These are phyloP conservation scores for Trichomonascus vanleenenianus DNA, from an alignment of 805 yeast genomes.

Conservation along the genomic window DNA sequence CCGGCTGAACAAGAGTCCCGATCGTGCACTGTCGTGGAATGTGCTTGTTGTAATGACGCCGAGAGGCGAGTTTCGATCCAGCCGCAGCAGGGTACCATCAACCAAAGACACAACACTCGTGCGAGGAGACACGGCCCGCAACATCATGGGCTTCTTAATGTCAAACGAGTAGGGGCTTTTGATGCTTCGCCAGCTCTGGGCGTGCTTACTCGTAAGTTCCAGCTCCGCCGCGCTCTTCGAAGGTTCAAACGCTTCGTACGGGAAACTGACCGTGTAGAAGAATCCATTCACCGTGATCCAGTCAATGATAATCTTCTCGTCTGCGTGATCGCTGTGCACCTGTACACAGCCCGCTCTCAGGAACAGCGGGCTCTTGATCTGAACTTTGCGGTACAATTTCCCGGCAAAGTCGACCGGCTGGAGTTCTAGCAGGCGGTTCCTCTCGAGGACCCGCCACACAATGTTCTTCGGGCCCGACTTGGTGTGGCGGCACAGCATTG, in stretches of 20 bases:
- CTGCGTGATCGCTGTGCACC: slow-evolving; percentile 27
- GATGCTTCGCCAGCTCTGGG: slow-evolving; percentile 50
- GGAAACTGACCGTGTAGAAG: slow-evolving; percentile 42
- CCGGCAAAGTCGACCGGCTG: slow-evolving; percentile 12
- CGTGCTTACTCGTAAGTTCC: slow-evolving; percentile 20
- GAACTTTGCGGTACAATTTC: slow-evolving; percentile 29
- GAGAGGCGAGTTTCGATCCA: slow-evolving; percentile 23
- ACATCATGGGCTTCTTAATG: slow-evolving; percentile 45
- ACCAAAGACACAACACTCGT: slow-evolving; percentile 51
- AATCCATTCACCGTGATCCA: slow-evolving; percentile 44
- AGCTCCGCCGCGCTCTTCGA: slow-evolving; percentile 4
- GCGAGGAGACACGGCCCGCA: slow-evolving; percentile 39
- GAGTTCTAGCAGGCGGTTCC: slow-evolving; percentile 13
- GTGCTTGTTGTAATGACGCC: slow-evolving; percentile 33
- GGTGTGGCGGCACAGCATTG: not conserved
- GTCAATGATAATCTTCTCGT: slow-evolving; percentile 39
- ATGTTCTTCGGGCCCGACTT: slow-evolving; percentile 5
- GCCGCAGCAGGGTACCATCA: slow-evolving; percentile 65
- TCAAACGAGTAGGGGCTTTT: slow-evolving; percentile 62
- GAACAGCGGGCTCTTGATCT: slow-evolving; percentile 34
- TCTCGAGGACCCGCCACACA: slow-evolving; percentile 11
- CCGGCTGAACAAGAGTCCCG: slow-evolving; percentile 16
- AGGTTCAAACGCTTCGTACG: slow-evolving; percentile 35
- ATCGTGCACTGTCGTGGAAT: slow-evolving; percentile 15
- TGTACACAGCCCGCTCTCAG: slow-evolving; percentile 33